These are phyloP conservation scores for Rosa chinensis DNA, from an alignment of 306 rosid genomes.

Conservation along the genomic window DNA sequence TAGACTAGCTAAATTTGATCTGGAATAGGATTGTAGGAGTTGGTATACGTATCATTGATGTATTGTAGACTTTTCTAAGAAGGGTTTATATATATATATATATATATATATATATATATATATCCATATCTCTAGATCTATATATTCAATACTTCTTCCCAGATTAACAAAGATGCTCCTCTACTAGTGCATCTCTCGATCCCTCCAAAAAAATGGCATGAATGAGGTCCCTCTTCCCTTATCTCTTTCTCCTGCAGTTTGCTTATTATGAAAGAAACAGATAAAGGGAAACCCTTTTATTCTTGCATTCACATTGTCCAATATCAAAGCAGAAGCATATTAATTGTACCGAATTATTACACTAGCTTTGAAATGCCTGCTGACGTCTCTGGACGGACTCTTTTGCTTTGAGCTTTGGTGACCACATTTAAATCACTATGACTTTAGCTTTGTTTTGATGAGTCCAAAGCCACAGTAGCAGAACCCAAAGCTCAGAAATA, in stretches of 20 bases:
- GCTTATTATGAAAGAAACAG: not conserved
- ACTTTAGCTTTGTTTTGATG: not conserved
- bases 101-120: too few relatives aligned
- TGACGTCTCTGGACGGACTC: not conserved
- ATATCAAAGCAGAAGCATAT: not conserved
- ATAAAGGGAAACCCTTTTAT: not conserved
- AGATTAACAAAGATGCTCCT: not conserved
- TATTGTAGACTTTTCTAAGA: not conserved
- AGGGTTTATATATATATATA: too few relatives aligned
- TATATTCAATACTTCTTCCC: not conserved
- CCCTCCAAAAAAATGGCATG: not conserved
- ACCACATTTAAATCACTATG: not conserved
- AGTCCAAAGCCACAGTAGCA: not conserved
- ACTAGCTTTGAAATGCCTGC: not conserved
- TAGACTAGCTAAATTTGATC: not conserved
- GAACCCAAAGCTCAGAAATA: slow-evolving; percentile 1
- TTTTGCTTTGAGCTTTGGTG: not conserved
- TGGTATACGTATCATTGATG: not conserved
- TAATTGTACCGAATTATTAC: not conserved
- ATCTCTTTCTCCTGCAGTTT: not conserved
- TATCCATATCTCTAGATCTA: too few relatives aligned
- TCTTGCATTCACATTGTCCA: not conserved
- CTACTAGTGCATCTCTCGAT: not conserved
- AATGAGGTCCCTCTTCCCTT: not conserved
- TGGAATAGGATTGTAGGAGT: not conserved